Conservation (phyloP, 306 rosid species). For the Cicer yamashitae region DNA sequence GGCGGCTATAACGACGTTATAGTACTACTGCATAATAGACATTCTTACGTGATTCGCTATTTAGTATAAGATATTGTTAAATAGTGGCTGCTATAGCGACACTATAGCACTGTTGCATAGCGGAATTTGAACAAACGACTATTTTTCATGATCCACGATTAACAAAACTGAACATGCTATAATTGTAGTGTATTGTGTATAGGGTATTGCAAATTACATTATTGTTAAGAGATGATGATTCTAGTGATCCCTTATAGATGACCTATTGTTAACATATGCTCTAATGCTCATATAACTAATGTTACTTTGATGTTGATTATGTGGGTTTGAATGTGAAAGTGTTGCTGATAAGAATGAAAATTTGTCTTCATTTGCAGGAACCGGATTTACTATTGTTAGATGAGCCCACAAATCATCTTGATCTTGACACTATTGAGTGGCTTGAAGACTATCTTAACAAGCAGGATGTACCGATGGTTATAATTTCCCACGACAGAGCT, state of each 20-base stretch:
- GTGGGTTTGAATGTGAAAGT: conserved; percentile 20
- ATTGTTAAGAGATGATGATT: neutral
- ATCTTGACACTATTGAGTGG: conserved; percentile 99
- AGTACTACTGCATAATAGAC: too few species aligned
- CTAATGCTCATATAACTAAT: neutral
- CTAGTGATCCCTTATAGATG: neutral
- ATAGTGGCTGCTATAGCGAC: too few species aligned
- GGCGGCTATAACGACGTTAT: too few species aligned
- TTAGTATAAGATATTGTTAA: too few species aligned
- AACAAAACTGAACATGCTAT: neutral
- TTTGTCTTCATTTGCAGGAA: conserved; percentile 65
- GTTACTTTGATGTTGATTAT: conserved; percentile 14
- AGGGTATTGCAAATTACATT: conserved; percentile 19
- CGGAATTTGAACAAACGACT: too few species aligned
- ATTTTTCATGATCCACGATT: too few species aligned
- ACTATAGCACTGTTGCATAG: too few species aligned
- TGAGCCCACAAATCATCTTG: conserved; percentile 97
- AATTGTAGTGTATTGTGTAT: neutral
- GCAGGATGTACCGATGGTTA: conserved; percentile 98
- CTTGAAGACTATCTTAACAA: conserved; percentile 83
- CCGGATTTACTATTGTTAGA: conserved; percentile 92
- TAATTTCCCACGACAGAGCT: conserved; percentile 97
- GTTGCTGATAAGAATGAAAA: conserved; percentile 22
- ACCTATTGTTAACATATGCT: conserved; percentile 3
- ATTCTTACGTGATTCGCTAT: too few species aligned